These are phyloP conservation scores for Papilionanthe hybrid DNA, from an alignment of 116 monocot species.

Conservation along the genomic window DNA sequence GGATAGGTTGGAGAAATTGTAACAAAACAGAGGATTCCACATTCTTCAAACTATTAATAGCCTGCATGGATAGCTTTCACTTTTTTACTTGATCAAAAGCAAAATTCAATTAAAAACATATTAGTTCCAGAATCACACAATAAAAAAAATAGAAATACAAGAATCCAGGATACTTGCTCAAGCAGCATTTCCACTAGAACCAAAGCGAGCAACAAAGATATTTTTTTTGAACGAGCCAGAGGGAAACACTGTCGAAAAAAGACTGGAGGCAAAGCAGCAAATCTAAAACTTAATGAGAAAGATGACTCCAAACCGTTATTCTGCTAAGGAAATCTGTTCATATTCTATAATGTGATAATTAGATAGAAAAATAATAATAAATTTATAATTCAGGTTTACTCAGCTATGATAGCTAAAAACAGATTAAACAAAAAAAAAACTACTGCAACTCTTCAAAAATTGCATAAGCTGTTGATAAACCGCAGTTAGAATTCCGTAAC, in stretches of 20 bases:
- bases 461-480: background rate
- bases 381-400: background rate
- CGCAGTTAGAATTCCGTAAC: background rate
- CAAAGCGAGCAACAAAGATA: background rate
- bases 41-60: constrained; percentile 99
- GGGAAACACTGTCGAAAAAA: background rate
- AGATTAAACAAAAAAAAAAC: background rate
- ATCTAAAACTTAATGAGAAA: background rate
- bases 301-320: background rate
- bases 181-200: background rate
- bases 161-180: background rate
- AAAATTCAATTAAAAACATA: background rate
- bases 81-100: constrained; percentile 1
- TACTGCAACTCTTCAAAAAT: background rate
- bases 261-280: background rate
- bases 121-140: background rate
- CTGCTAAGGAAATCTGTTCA: background rate
- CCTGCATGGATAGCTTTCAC: constrained; percentile 43
- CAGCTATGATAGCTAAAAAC: background rate
- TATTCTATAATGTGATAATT: background rate
- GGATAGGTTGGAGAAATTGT: constrained; percentile 96
- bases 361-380: background rate
- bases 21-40: constrained; percentile 92
- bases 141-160: background rate
- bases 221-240: background rate